Percentiles rank a stretch among this genome's conserved stretches.
These are phyloP conservation scores for Priceomyces carsonii DNA, from an alignment of 805 yeast species.

Conservation along the genomic window DNA sequence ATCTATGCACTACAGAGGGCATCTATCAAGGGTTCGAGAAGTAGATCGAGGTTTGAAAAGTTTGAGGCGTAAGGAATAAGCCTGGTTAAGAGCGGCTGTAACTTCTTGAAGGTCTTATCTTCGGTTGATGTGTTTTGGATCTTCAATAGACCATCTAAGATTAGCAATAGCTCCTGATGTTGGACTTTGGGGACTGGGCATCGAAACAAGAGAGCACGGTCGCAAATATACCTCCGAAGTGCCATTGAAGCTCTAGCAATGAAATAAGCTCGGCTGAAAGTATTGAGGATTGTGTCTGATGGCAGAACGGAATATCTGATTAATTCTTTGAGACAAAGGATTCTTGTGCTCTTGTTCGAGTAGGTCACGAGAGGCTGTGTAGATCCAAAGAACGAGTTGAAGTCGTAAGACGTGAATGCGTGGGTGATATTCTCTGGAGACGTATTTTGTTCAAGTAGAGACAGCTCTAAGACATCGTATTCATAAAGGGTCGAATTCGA, in stretches of 20 bases:
- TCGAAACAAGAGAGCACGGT: constrained; percentile 54
- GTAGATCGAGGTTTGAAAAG: constrained; percentile 3
- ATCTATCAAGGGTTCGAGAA: constrained; percentile 6
- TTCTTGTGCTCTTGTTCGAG: constrained; percentile 50
- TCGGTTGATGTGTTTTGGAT: constrained; percentile 3
- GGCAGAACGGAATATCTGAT: constrained; percentile 37
- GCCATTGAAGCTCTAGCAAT: constrained; percentile 60
- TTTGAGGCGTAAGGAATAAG: constrained; percentile 17
- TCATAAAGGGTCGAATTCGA: constrained; percentile 59
- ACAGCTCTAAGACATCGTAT: constrained; percentile 52
- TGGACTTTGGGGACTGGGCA: constrained; percentile 71
- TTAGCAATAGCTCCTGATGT: constrained; percentile 54
- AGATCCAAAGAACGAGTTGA: constrained; percentile 60
- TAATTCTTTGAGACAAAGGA: constrained; percentile 53
- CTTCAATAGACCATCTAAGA: constrained; percentile 41
- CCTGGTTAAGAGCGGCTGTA: constrained; percentile 15
- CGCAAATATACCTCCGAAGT: constrained; percentile 64
- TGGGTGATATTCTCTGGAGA: constrained; percentile 36
- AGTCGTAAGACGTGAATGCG: constrained; percentile 40
- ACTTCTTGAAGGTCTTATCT: constrained; percentile 9
- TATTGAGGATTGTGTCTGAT: constrained; percentile 20
- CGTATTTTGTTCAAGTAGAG: constrained; percentile 21
- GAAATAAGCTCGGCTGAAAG: constrained; percentile 36
- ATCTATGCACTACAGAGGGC: not conserved
- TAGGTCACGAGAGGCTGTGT: constrained; percentile 50